Percentiles rank a stretch among this genome's conserved stretches.
These are phyloP conservation scores for Fraxinus quadrangulata DNA, from an alignment of 257 asterid species.

Conservation along the genomic window DNA sequence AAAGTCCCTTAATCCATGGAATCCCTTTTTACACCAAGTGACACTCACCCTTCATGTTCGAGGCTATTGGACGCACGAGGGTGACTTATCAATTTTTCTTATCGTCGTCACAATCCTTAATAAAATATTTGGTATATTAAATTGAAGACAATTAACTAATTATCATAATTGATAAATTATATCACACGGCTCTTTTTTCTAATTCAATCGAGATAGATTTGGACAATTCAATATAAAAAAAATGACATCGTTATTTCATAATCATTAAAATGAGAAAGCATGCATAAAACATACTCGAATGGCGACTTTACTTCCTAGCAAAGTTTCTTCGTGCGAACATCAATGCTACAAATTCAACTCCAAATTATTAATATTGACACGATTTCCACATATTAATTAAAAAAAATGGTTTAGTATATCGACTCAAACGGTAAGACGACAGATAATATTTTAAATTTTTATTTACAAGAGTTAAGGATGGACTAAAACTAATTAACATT, in stretches of 20 bases:
- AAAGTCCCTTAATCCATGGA: too few species aligned
- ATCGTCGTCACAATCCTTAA: not conserved
- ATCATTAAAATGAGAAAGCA: constrained; percentile 16
- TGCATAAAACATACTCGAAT: constrained; percentile 14
- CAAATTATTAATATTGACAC: not conserved
- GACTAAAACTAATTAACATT: too few species aligned
- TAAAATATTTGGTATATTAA: not conserved
- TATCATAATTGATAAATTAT: not conserved
- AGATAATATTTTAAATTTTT: too few species aligned
- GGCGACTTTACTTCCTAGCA: constrained; percentile 17
- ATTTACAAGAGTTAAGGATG: too few species aligned
- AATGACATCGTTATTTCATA: constrained; percentile 1
- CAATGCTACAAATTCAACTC: not conserved
- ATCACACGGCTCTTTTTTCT: not conserved
- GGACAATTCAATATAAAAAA: too few species aligned
- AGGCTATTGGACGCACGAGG: too few species aligned
- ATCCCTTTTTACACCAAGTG: too few species aligned
- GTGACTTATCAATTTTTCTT: not conserved
- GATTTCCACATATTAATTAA: not conserved
- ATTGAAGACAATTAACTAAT: not conserved
- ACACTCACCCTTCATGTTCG: too few species aligned
- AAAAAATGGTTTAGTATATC: not conserved
- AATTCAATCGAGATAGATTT: too few species aligned
- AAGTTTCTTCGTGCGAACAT: constrained; percentile 8
- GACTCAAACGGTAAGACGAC: not conserved